Evolutionary conservation across 495 filamentous ascomycete genomes (phyloP), one percentile per base, ranked within the genome.

Genomic region (Astrothelium subdiscretum): DNA sequence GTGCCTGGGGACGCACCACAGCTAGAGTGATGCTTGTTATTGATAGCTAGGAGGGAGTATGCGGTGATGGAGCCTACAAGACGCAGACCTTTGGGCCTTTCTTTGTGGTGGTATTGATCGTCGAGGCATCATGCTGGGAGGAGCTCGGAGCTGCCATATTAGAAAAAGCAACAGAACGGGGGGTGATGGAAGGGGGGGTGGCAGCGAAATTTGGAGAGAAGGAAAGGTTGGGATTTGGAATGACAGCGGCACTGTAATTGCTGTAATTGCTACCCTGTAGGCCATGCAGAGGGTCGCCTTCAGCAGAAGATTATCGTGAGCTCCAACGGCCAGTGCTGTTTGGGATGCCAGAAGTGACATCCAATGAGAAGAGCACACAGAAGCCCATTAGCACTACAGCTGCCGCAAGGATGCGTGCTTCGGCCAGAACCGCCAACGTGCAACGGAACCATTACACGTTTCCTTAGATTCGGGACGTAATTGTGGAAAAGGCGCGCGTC

Each of bases 1-100:
- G 77, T 84, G 48, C 94, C 94, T 29, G 83, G 70, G 18, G 81
- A 85, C 57, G 91, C 81, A 68, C 87, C 91, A 79, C 91, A 97
- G 83, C 73, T 76, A 65, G 43, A 43, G 54, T 13, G 31, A 31
- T 52, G 24, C 1, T 29, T 3, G 62, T 20, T 58, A 61, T 18
- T 63, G 11, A 11, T 18, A 18, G 2, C 15, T 1, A 42, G 11
- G 32, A 51, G n/a, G 59, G 59, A 18, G 26, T 4, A 3, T 32
- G 32, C 13, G 15, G 32, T 4, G 10, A 43, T 48, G 40, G 35
- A 10, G 66, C 73, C 59, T 66, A 73, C 73, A 88, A 90, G 64
- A 90, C 87, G 71, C 84, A 87, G 70, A 89, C 83, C 62, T 79
- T 83, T 62, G 79, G 79, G 59, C 69, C 75, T 66, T 72, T 73